These are phyloP conservation scores for Calonectria multiphialidica DNA, from an alignment of 2,329 filamentous ascomycete species.

Conservation along the genomic window DNA sequence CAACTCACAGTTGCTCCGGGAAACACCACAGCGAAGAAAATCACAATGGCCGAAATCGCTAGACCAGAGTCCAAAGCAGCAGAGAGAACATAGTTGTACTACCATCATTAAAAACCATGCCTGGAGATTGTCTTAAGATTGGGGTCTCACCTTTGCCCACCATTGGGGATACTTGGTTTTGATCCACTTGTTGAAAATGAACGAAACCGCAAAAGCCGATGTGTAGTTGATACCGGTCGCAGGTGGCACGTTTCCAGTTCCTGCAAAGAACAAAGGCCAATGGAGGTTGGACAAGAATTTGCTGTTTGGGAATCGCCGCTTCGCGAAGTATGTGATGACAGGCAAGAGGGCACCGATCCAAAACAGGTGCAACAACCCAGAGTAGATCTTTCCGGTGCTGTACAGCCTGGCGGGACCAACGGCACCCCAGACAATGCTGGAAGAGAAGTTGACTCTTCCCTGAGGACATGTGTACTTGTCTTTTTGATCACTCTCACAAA, in stretches of 20 bases:
- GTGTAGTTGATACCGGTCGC: slow-evolving; percentile 26
- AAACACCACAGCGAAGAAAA: slow-evolving; percentile 28
- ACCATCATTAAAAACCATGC: background rate
- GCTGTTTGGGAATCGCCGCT: slow-evolving; percentile 14
- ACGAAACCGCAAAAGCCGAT: slow-evolving; percentile 18
- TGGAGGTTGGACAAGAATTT: slow-evolving; percentile 12
- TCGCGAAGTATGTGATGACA: slow-evolving; percentile 14
- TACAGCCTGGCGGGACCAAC: slow-evolving; percentile 57
- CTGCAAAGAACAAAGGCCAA: slow-evolving; percentile 29
- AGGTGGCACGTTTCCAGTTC: slow-evolving; percentile 24
- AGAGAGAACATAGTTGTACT: slow-evolving; percentile 35
- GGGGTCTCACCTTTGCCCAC: slow-evolving; percentile 28
- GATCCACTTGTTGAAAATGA: slow-evolving; percentile 30
- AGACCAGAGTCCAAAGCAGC: slow-evolving; percentile 27
- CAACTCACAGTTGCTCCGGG: slow-evolving; percentile 21
- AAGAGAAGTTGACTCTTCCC: slow-evolving; percentile 58
- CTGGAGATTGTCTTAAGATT: background rate
- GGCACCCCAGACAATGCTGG: slow-evolving; percentile 61
- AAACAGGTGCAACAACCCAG: slow-evolving; percentile 22
- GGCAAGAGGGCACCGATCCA: slow-evolving; percentile 23
- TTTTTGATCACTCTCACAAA: slow-evolving; percentile 22
- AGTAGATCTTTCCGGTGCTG: slow-evolving; percentile 25
- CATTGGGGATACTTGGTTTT: slow-evolving; percentile 23
- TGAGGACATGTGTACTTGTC: slow-evolving; percentile 60
- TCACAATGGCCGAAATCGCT: slow-evolving; percentile 25